Evolutionary conservation across 345 rosid genomes (phyloP).

Genomic region (Ceriops decandra): DNA sequence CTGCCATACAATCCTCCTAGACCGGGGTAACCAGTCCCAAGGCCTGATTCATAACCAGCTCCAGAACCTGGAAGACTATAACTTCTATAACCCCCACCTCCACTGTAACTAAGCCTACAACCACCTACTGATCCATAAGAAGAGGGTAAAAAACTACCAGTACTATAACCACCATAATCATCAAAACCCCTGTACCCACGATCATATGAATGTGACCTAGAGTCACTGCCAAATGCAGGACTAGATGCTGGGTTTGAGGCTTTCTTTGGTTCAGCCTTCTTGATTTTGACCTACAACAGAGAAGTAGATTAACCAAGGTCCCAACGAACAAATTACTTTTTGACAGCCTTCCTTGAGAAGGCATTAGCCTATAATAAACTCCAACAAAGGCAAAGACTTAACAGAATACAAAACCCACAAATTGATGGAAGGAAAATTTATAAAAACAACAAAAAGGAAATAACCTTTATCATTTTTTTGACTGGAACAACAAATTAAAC

Average conservation of each 20-base stretch:
- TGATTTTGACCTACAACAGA: constrained; percentile 99
- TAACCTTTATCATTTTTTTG: too few species aligned
- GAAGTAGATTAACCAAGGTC: constrained; percentile 90
- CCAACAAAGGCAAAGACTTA: constrained; percentile 15
- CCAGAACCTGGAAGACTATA: constrained; percentile 42
- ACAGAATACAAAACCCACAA: neutral
- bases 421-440: neutral
- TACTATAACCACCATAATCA: constrained; percentile 59
- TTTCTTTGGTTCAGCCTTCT: constrained; percentile 99
- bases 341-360: constrained; percentile 29
- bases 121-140: constrained; percentile 56
- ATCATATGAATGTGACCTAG: constrained; percentile 32
- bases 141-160: constrained; percentile 81
- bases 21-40: constrained; percentile 80
- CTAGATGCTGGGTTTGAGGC: constrained; percentile 81
- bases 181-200: constrained; percentile 45
- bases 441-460: neutral
- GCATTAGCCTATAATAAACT: constrained; percentile 36
- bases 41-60: constrained; percentile 73
- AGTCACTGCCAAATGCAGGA: constrained; percentile 54
- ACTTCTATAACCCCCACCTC: constrained; percentile 30
- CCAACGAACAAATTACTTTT: constrained; percentile 43
- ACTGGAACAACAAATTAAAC: constrained; percentile 25
- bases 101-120: constrained; percentile 40
- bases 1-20: constrained; percentile 75